Conservation (phyloP, 2,329 filamentous ascomycete species). For the Scedosporium minutisporum region DNA sequence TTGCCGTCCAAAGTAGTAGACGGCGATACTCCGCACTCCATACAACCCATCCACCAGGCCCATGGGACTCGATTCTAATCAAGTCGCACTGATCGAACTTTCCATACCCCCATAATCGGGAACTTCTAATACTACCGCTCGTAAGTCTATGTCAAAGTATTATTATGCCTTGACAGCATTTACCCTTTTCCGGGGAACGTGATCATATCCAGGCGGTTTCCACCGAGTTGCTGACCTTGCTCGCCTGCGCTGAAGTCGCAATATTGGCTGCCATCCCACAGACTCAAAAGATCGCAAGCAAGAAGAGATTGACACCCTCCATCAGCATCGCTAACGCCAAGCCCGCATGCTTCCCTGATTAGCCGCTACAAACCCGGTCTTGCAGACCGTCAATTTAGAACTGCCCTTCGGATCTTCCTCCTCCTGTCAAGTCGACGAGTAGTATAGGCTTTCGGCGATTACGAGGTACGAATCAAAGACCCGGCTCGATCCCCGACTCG, state of each 20-base stretch:
- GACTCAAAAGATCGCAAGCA: not conserved
- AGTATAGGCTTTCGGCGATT: not conserved
- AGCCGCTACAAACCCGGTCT: not conserved
- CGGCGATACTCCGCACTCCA: not conserved
- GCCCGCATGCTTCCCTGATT: not conserved
- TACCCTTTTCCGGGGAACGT: too few species aligned
- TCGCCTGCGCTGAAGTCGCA: not conserved
- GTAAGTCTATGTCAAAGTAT: too few species aligned
- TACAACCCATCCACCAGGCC: constrained; percentile 1
- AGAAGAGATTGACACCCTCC: not conserved
- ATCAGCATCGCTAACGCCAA: not conserved
- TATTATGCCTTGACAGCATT: too few species aligned
- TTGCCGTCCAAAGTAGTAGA: not conserved
- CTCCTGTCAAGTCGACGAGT: not conserved
- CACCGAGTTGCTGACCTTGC: not conserved
- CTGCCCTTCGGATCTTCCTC: not conserved
- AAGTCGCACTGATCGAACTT: not conserved
- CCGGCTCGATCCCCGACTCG: not conserved
- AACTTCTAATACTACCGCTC: too few species aligned
- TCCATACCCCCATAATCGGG: not conserved
- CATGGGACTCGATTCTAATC: not conserved
- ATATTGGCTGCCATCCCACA: not conserved
- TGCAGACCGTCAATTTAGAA: not conserved
- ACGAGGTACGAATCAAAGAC: not conserved
- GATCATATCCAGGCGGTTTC: too few species aligned